A percentile compares a stretch with the other conserved stretches of the same genome.
These are phyloP conservation scores for Closterium sp. DNA, from an alignment of 139 green algal species.

Conservation along the genomic window DNA sequence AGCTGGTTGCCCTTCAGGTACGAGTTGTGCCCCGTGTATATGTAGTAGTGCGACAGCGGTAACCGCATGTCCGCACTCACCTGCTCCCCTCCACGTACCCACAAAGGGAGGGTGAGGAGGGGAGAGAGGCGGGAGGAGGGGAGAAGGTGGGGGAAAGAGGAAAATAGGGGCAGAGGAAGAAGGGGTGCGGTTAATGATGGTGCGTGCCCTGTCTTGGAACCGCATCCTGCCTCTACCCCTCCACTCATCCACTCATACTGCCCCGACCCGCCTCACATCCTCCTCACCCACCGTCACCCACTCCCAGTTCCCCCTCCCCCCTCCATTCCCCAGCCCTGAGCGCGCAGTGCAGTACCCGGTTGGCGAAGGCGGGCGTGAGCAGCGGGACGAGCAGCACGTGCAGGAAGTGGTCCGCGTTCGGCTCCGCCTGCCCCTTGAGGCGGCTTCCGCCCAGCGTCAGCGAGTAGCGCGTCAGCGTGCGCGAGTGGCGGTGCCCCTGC, in stretches of 20 bases:
- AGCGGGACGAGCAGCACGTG: neutral
- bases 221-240: neutral
- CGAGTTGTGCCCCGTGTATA: constrained; percentile 48
- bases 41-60: constrained; percentile 48
- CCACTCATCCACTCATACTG: neutral
- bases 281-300: neutral
- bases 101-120: too few species aligned
- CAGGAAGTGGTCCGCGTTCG: neutral
- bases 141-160: neutral
- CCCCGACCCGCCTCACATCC: neutral
- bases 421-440: neutral
- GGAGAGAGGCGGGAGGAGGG: too few species aligned
- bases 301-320: neutral
- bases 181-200: neutral
- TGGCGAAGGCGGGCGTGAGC: neutral
- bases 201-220: neutral
- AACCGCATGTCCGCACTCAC: constrained; percentile 45
- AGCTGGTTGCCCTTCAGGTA: constrained; percentile 54
- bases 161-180: neutral
- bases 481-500: neutral
- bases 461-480: neutral
- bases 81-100: neutral
- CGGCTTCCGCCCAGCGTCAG: neutral
- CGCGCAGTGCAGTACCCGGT: neutral
- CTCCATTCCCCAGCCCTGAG: neutral